Evolutionary conservation across 495 filamentous ascomycete genomes (phyloP).

Genomic region (Cudoniella acicularis): DNA sequence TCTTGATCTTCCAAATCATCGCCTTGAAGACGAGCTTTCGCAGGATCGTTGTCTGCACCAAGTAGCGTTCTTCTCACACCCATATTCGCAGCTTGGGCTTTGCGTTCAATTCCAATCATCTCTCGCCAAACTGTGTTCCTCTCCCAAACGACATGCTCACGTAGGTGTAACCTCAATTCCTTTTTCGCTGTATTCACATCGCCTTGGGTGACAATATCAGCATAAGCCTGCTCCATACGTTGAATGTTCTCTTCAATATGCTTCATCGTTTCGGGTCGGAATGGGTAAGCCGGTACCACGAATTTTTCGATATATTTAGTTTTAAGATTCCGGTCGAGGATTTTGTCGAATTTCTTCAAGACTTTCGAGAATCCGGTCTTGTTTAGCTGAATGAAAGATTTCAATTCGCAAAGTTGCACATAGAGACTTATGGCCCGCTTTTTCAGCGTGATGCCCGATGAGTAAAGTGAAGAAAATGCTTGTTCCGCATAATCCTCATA

Average conservation of each 20-base stretch:
- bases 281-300: slow-evolving; percentile 73
- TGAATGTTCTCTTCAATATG: slow-evolving; percentile 65
- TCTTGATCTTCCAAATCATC: slow-evolving; percentile 60
- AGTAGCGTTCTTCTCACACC: slow-evolving; percentile 76
- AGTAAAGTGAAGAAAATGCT: slow-evolving; percentile 63
- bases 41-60: slow-evolving; percentile 66
- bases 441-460: slow-evolving; percentile 81
- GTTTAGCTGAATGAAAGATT: slow-evolving; percentile 95
- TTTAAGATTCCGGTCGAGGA: slow-evolving; percentile 73
- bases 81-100: slow-evolving; percentile 91
- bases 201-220: slow-evolving; percentile 74
- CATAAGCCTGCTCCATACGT: slow-evolving; percentile 74
- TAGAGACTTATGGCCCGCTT: slow-evolving; percentile 84
- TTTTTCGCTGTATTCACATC: slow-evolving; percentile 69
- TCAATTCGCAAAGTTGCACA: slow-evolving; percentile 90
- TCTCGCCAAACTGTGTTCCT: slow-evolving; percentile 98
- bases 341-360: slow-evolving; percentile 99
- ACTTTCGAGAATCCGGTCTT: slow-evolving; percentile 94
- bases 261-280: slow-evolving; percentile 64
- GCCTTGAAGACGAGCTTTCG: slow-evolving; percentile 72
- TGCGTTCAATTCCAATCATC: slow-evolving; percentile 96
- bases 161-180: slow-evolving; percentile 84
- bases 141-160: slow-evolving; percentile 99
- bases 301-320: slow-evolving; percentile 66
- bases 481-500: slow-evolving; percentile 77